Conservation (phyloP, 169 alveolate genomes). For the Neospora caninum region DNA sequence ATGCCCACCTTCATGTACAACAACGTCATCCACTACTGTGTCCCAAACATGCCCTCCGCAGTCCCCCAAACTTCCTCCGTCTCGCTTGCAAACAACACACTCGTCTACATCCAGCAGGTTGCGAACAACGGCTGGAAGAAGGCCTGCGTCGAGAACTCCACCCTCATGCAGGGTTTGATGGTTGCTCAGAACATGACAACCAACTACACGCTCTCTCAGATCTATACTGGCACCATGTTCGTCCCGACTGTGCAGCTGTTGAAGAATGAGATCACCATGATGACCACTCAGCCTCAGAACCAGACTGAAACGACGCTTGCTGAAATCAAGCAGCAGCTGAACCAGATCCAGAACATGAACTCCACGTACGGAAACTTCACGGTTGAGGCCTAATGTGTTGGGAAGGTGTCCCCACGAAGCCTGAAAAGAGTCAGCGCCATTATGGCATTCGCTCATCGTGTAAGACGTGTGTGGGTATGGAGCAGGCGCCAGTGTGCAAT, state of each 20-base stretch:
- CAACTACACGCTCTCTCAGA: not conserved
- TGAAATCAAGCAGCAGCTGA: slow-evolving; percentile 18
- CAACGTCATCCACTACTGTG: slow-evolving; percentile 45
- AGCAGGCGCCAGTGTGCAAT: too few species aligned
- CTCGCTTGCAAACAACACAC: slow-evolving; percentile 35
- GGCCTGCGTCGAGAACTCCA: slow-evolving; percentile 29
- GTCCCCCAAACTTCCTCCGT: slow-evolving; percentile 49
- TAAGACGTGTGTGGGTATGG: too few species aligned
- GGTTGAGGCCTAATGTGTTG: slow-evolving; percentile 36
- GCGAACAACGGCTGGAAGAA: slow-evolving; percentile 61
- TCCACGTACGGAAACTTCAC: slow-evolving; percentile 20
- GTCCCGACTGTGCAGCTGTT: slow-evolving; percentile 41
- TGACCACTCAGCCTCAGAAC: not conserved
- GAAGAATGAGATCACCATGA: slow-evolving; percentile 9
- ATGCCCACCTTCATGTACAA: slow-evolving; percentile 38
- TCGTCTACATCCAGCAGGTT: slow-evolving; percentile 37
- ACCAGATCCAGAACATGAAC: not conserved
- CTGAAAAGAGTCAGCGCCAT: too few species aligned
- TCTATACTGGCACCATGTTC: not conserved
- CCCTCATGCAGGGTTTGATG: slow-evolving; percentile 48
- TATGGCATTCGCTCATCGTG: too few species aligned
- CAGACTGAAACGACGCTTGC: not conserved
- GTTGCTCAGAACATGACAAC: slow-evolving; percentile 41
- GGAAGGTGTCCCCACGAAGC: too few species aligned
- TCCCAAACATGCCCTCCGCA: slow-evolving; percentile 48